A percentile compares a stretch with the other conserved stretches of the same genome.
Conservation (phyloP, 2,329 filamentous ascomycete species). For the Aspergillus aculeatinus region DNA sequence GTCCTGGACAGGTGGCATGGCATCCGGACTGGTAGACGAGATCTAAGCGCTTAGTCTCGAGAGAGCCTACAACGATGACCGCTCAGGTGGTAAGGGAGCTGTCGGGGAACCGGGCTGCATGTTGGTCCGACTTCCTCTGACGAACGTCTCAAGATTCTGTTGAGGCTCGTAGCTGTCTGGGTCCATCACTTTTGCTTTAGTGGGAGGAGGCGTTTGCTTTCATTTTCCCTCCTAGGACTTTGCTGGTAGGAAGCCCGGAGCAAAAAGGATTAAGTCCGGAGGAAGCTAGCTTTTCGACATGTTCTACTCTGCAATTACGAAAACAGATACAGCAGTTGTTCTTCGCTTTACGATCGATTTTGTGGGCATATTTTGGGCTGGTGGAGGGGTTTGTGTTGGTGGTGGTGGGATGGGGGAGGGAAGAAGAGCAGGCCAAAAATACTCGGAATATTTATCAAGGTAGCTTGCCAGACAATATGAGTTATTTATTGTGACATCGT, state of each 20-base stretch:
- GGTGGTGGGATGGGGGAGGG: background rate
- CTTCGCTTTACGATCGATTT: conserved; percentile 5
- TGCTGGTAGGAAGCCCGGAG: background rate
- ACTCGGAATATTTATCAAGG: background rate
- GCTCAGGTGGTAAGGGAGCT: conserved; percentile 8
- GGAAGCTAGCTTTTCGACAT: conserved; percentile 3
- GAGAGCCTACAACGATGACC: conserved; percentile 5
- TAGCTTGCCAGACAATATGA: background rate
- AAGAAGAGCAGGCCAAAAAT: background rate
- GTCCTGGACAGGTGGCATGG: conserved; percentile 18
- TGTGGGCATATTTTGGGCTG: conserved; percentile 6
- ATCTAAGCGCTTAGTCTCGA: conserved; percentile 19
- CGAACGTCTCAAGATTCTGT: background rate
- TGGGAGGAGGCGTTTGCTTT: conserved; percentile 3
- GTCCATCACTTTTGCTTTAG: background rate
- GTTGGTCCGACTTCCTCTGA: conserved; percentile 2
- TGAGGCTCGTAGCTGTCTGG: background rate
- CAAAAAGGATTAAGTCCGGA: background rate
- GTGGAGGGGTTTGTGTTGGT: background rate
- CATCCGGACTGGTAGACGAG: conserved; percentile 16
- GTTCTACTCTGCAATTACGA: conserved; percentile 7
- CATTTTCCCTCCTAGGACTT: background rate
- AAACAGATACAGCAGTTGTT: conserved; percentile 8
- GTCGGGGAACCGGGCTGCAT: conserved; percentile 2
- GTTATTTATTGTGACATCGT: background rate